Conservation (phyloP, 805 yeast genomes). For the Komagataella mondaviorum region DNA sequence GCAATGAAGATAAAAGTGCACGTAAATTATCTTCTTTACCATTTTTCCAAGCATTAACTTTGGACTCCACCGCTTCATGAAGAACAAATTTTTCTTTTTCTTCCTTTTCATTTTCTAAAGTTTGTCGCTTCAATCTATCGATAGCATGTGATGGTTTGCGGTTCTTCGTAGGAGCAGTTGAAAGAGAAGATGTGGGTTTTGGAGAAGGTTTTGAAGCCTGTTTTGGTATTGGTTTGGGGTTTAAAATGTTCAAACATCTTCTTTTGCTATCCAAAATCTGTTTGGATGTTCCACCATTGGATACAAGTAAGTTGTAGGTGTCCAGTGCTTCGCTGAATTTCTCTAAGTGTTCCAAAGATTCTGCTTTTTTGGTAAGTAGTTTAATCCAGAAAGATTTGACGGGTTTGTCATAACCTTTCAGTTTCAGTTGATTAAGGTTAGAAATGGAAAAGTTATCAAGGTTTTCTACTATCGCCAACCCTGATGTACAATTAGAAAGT, state of each 20-base stretch:
- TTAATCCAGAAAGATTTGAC: slow-evolving; percentile 66
- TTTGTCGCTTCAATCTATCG: slow-evolving; percentile 33
- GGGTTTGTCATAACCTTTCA: slow-evolving; percentile 31
- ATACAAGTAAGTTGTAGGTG: slow-evolving; percentile 47
- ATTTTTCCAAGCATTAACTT: slow-evolving; percentile 46
- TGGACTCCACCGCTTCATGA: slow-evolving; percentile 46
- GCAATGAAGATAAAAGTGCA: slow-evolving; percentile 57
- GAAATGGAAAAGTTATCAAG: slow-evolving; percentile 9
- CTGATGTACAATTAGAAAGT: slow-evolving; percentile 30
- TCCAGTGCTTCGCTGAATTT: slow-evolving; percentile 48
- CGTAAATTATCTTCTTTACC: slow-evolving; percentile 79
- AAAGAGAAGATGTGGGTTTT: slow-evolving; percentile 10
- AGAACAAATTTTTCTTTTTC: slow-evolving; percentile 49
- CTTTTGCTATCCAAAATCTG: slow-evolving; percentile 68
- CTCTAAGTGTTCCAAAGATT: slow-evolving; percentile 73
- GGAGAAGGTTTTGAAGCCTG: slow-evolving; percentile 9
- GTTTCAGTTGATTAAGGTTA: slow-evolving; percentile 18
- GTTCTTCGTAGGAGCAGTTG: slow-evolving; percentile 3
- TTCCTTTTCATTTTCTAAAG: slow-evolving; percentile 25
- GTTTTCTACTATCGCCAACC: slow-evolving; percentile 25
- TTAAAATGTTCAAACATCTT: slow-evolving; percentile 54
- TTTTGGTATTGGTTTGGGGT: slow-evolving; percentile 29
- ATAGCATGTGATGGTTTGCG: slow-evolving; percentile 19
- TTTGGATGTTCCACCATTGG: slow-evolving; percentile 53
- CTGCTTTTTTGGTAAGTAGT: slow-evolving; percentile 60